Percentiles rank a stretch among this genome's conserved stretches.
Evolutionary conservation across 1,284 basidiomycete genomes (phyloP).

Genomic region (Hypsizygus ulmarius): DNA sequence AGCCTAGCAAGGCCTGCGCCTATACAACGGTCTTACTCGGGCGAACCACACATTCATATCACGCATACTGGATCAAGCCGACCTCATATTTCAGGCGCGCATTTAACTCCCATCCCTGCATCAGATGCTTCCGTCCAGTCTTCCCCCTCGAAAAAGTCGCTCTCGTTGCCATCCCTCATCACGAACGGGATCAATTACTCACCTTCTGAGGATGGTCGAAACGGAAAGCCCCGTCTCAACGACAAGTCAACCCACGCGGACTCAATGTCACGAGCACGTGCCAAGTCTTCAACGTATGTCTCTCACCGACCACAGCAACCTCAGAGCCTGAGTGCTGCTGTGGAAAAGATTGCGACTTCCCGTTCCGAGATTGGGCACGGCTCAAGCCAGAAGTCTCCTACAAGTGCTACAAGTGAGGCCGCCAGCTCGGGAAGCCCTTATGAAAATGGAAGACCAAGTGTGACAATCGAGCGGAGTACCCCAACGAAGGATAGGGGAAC

Average conservation of each 20-base stretch:
- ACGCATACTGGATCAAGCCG: conserved; percentile 24
- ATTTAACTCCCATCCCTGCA: conserved; percentile 60
- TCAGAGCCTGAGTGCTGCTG: conserved; percentile 56
- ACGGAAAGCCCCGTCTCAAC: conserved; percentile 17
- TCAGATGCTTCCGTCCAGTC: conserved; percentile 52
- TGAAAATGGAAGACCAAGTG: conserved; percentile 26
- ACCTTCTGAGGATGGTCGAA: conserved; percentile 25
- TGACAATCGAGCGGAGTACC: conserved; percentile 26
- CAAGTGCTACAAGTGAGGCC: conserved; percentile 29
- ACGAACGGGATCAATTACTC: conserved; percentile 21
- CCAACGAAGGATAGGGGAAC: conserved; percentile 27
- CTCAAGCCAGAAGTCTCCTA: conserved; percentile 26
- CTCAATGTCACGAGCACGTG: conserved; percentile 35
- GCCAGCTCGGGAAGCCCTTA: conserved; percentile 17
- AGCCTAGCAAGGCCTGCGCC: conserved; percentile 23
- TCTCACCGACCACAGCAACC: conserved; percentile 45
- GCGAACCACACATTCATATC: conserved; percentile 27
- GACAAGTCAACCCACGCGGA: conserved; percentile 27
- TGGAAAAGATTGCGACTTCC: conserved; percentile 50
- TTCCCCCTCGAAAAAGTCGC: conserved; percentile 35
- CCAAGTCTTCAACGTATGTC: conserved; percentile 51
- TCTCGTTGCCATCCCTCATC: conserved; percentile 16
- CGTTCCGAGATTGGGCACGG: conserved; percentile 42
- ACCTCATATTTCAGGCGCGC: conserved; percentile 29
- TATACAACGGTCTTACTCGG: conserved; percentile 39